Percentiles rank a stretch among this genome's conserved stretches.
Evolutionary conservation across 768 basidiomycete genomes (phyloP).

Genomic region (Leccinum truebloodii): DNA sequence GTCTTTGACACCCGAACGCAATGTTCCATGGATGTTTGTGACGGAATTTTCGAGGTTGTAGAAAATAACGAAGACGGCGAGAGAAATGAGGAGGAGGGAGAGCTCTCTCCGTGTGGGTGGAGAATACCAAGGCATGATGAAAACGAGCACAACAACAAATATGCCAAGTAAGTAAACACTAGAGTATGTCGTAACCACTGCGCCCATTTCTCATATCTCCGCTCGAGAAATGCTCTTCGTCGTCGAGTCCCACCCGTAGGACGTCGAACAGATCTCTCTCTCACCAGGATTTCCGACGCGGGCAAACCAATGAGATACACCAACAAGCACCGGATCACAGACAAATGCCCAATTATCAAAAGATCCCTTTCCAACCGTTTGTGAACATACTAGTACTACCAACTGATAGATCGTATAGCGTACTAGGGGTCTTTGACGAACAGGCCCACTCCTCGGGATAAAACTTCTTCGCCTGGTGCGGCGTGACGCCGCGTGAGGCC

Average conservation of each 20-base stretch:
- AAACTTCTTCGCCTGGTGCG: conserved; percentile 83
- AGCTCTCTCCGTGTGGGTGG: conserved; percentile 76
- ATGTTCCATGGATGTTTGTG: conserved; percentile 28
- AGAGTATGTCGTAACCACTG: background rate
- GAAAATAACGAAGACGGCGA: conserved; percentile 66
- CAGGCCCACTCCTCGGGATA: conserved; percentile 93
- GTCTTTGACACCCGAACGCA: conserved; percentile 24
- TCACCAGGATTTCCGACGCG: conserved; percentile 94
- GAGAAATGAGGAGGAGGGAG: conserved; percentile 63
- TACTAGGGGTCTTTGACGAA: conserved; percentile 59
- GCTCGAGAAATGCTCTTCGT: too few relatives aligned
- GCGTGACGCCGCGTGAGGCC: conserved; percentile 60
- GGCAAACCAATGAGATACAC: conserved; percentile 62
- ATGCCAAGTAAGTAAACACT: background rate
- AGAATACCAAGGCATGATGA: conserved; percentile 59
- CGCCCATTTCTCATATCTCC: too few relatives aligned
- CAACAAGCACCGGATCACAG: conserved; percentile 94
- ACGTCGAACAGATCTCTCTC: conserved; percentile 91
- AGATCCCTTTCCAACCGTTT: conserved; percentile 78
- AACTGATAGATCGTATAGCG: conserved; percentile 80
- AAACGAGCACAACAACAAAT: background rate
- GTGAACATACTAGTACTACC: conserved; percentile 38
- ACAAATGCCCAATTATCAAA: conserved; percentile 94
- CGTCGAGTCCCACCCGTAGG: conserved; percentile 53
- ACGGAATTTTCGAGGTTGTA: conserved; percentile 74